These are phyloP conservation scores for Teratosphaeria viscida DNA, from an alignment of 2,329 filamentous ascomycete genomes.

Conservation along the genomic window DNA sequence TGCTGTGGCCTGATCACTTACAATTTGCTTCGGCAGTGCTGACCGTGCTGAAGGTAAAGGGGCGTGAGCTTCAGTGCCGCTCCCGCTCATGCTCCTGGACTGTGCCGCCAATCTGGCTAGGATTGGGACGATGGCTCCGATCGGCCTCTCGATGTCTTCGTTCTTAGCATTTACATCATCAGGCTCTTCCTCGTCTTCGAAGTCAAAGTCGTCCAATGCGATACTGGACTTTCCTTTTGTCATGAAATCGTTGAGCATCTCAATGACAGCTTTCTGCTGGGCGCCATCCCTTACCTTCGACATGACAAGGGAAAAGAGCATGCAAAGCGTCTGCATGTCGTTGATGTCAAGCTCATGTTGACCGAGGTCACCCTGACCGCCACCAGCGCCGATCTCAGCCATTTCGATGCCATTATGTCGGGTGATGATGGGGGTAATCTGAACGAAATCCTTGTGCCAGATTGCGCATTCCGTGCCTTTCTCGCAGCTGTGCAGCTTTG, in stretches of 20 bases:
- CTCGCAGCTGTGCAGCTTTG: constrained; percentile 78
- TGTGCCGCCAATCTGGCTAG: constrained; percentile 19
- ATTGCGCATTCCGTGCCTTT: constrained; percentile 53
- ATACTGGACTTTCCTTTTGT: constrained; percentile 11
- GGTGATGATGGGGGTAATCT: constrained; percentile 68
- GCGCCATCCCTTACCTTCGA: constrained; percentile 27
- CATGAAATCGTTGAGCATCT: constrained; percentile 22
- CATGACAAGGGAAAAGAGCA: constrained; percentile 44
- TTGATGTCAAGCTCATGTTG: constrained; percentile 56
- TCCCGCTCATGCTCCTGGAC: constrained; percentile 6
- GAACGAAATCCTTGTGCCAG: constrained; percentile 49
- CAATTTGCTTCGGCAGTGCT: constrained; percentile 19
- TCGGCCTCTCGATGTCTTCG: constrained; percentile 18
- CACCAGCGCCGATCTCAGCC: constrained; percentile 65
- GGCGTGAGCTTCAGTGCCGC: neutral
- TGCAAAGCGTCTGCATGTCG: constrained; percentile 37
- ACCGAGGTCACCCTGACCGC: constrained; percentile 65
- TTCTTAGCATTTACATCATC: constrained; percentile 1
- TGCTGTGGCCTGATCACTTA: constrained; percentile 5
- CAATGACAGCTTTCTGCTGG: constrained; percentile 24
- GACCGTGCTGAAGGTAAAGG: constrained; percentile 1
- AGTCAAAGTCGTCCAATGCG: constrained; percentile 15
- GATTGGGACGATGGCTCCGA: constrained; percentile 21
- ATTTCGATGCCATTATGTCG: constrained; percentile 39
- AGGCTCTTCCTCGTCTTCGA: constrained; percentile 8